Base-by-base conservation (phyloP, 768 basidiomycete species). In the Tricholoma saponaceum region DNA sequence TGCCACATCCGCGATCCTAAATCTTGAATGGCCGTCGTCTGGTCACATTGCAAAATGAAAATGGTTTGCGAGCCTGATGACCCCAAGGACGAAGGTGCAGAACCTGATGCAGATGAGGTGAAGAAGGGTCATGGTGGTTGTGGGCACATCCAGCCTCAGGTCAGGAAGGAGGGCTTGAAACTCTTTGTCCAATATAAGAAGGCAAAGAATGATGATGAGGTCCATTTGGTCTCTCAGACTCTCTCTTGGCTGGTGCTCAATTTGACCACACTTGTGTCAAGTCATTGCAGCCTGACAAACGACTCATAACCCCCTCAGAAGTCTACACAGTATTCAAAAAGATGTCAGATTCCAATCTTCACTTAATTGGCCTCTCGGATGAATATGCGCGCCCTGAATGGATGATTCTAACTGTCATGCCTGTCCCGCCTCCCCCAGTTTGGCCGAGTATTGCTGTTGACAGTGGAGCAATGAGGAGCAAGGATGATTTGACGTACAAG, bases 381-480 rank as follows among this genome's bases (percentile, higher is more conserved):
- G 92, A 93, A 69, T 98, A 97, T 69, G 96, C 97, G 6, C 85
- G 95, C 41, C 97, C 97, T 2, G 94, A 98, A 67, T 99, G 97
- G 97, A 98, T 99, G 97, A 97, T 99, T 63, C 76, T 98, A 41
- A 98, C 97, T 0, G 94, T 98, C 35, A 82, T 98, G 70, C 97
- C 97, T 33, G 96, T 99, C 0, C 97, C 97, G 1, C 97, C 97
- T 1, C 96, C 96, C 5, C 94, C 97, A 7, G 97, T 99, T 54
- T 92, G 97, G 51, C 97, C 97, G 0, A 96, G 94, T 74, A 98
- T 99, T 57, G 90, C 96, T 12, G 92, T 98, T 26, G 96, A 98
- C 64, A 95, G 96, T 20, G 95, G 96, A 52, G 88, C 91, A 1
- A 94, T 96, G 89, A 84, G 95, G 43, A 93, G 92, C 64, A 97